phyloP scores from a whole-genome alignment of 1,284 basidiomycete species.

The Wolfiporia cocos region DNA sequence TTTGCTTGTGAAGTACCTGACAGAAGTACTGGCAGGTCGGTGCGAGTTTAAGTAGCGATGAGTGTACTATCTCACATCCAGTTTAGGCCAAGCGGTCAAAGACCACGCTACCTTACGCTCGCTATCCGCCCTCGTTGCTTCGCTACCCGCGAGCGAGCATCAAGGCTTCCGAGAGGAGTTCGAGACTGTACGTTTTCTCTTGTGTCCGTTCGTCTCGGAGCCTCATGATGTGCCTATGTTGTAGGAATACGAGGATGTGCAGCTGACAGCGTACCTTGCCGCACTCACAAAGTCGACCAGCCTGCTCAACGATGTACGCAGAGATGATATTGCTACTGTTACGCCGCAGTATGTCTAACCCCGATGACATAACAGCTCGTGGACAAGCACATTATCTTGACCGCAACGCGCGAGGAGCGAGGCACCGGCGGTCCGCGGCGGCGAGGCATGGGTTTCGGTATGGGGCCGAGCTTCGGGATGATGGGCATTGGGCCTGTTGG shows the following conservation, averaged over 20 bases:
- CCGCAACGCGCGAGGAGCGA: conserved; percentile 27
- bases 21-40: conserved; percentile 68
- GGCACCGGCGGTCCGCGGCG: conserved; percentile 15
- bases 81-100: conserved; percentile 52
- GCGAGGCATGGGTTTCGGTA: conserved; percentile 16
- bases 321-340: background rate
- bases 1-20: conserved; percentile 79
- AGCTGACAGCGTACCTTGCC: conserved; percentile 86
- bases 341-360: background rate
- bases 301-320: conserved; percentile 81
- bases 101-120: conserved; percentile 84
- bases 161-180: conserved; percentile 80
- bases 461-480: too few relatives aligned
- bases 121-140: conserved; percentile 80
- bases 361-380: conserved; percentile 23
- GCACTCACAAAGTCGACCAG: conserved; percentile 85
- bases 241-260: conserved; percentile 94
- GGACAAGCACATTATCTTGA: conserved; percentile 31
- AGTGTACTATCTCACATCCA: background rate
- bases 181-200: conserved; percentile 53
- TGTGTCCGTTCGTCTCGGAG: background rate
- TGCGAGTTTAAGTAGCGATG: background rate
- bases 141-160: conserved; percentile 81
- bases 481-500: conserved; percentile 12
- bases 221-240: conserved; percentile 3